Evolutionary conservation across 2,329 filamentous ascomycete species (phyloP).

Genomic region (Penicillium sp.): DNA sequence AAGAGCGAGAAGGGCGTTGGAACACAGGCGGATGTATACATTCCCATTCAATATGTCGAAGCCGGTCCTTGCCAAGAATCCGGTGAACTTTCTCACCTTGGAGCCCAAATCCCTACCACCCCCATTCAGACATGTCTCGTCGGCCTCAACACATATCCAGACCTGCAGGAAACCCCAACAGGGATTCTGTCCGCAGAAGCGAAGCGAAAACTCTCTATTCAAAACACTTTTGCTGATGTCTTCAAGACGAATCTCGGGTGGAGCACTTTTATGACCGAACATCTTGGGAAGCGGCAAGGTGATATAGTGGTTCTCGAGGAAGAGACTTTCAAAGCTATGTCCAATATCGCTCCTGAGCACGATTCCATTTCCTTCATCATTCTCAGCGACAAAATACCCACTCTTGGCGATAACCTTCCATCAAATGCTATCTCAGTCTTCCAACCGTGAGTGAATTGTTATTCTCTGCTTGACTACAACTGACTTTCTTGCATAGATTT

Average conservation of each 20-base stretch:
- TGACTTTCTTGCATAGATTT: conserved; percentile 15
- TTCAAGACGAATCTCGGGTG: too few relatives aligned
- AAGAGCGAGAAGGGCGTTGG: conserved; percentile 35
- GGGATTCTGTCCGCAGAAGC: conserved; percentile 27
- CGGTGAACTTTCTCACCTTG: not conserved
- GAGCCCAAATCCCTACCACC: not conserved
- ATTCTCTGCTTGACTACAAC: not conserved
- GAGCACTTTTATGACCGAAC: conserved; percentile 27
- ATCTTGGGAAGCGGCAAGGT: conserved; percentile 20
- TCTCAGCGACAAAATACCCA: conserved; percentile 15
- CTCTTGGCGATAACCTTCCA: not conserved
- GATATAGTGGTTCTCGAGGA: conserved; percentile 33
- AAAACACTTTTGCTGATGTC: conserved; percentile 22
- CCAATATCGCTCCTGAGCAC: not conserved
- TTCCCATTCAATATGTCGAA: conserved; percentile 22
- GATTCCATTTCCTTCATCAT: conserved; percentile 24
- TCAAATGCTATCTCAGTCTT: conserved; percentile 26
- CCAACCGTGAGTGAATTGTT: conserved; percentile 26
- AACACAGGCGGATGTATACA: conserved; percentile 27
- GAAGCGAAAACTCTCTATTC: conserved; percentile 32
- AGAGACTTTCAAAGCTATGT: conserved; percentile 15
- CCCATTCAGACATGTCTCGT: conserved; percentile 28
- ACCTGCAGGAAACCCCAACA: conserved; percentile 21
- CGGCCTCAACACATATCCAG: conserved; percentile 27
- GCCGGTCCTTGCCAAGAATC: not conserved